phyloP scores from a whole-genome alignment of 371 early-diverging fungal species.

The Mucor circinelloides region DNA sequence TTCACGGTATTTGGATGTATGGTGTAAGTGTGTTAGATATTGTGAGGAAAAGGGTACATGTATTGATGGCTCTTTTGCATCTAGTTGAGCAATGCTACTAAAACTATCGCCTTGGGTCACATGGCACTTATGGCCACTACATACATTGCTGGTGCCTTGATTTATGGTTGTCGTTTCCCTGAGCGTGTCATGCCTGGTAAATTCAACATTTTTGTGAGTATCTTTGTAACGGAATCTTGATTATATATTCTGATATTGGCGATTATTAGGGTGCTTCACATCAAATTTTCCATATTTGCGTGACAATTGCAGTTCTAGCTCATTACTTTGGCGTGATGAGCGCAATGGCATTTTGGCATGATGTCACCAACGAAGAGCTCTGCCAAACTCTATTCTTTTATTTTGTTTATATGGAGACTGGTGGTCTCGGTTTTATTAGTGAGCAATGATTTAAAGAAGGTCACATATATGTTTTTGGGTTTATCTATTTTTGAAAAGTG shows the following conservation, averaged over 20 bases:
- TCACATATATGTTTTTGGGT: too few species aligned
- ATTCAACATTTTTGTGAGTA: constrained; percentile 63
- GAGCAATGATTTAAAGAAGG: too few species aligned
- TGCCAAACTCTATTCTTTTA: constrained; percentile 4
- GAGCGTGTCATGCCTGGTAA: constrained; percentile 64
- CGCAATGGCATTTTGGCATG: constrained; percentile 65
- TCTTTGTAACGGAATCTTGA: not conserved
- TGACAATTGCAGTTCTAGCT: constrained; percentile 73
- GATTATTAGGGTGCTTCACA: constrained; percentile 72
- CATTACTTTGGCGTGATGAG: constrained; percentile 82
- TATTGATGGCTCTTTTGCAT: not conserved
- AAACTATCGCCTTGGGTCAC: constrained; percentile 64
- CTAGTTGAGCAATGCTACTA: constrained; percentile 44
- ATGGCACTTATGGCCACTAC: constrained; percentile 71
- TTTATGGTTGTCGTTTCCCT: constrained; percentile 75
- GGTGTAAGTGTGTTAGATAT: constrained; percentile 61
- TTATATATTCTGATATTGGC: not conserved
- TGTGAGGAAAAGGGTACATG: not conserved
- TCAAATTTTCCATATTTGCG: constrained; percentile 90
- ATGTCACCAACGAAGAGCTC: constrained; percentile 17
- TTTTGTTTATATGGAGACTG: too few species aligned
- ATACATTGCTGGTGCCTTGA: constrained; percentile 83
- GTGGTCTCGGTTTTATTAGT: too few species aligned
- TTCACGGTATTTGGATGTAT: constrained; percentile 69
- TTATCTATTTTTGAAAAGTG: too few species aligned